These are phyloP conservation scores for Ceratobasidium sp. DNA, from an alignment of 1,284 basidiomycete genomes.

Conservation along the genomic window DNA sequence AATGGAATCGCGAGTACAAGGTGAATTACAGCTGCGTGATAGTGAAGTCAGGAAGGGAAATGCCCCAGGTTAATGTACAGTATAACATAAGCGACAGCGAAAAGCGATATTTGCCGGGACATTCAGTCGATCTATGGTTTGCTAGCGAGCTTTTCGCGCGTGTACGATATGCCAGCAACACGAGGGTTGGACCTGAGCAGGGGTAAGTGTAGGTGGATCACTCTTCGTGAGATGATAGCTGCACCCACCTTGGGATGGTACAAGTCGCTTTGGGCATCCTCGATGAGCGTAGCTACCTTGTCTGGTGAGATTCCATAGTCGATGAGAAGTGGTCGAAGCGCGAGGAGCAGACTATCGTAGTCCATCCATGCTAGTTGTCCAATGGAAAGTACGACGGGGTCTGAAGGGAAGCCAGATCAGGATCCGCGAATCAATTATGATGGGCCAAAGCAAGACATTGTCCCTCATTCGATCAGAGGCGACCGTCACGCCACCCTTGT, in stretches of 20 bases:
- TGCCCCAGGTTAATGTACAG: slow-evolving; percentile 36
- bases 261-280: slow-evolving; percentile 70
- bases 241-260: slow-evolving; percentile 59
- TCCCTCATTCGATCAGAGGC: too few relatives aligned
- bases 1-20: slow-evolving; percentile 45
- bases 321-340: slow-evolving; percentile 67
- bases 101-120: slow-evolving; percentile 9
- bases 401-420: slow-evolving; percentile 48
- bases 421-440: neutral
- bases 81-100: slow-evolving; percentile 35
- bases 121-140: neutral
- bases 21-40: slow-evolving; percentile 43
- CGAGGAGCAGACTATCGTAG: slow-evolving; percentile 70
- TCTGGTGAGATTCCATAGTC: slow-evolving; percentile 63
- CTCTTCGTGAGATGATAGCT: neutral
- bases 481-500: neutral
- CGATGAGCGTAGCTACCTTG: slow-evolving; percentile 64
- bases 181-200: slow-evolving; percentile 58
- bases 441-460: too few relatives aligned
- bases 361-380: slow-evolving; percentile 77
- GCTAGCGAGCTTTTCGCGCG: slow-evolving; percentile 58
- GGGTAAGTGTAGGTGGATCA: neutral
- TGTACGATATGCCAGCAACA: slow-evolving; percentile 68
- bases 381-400: slow-evolving; percentile 62
- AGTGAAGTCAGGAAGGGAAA: slow-evolving; percentile 25